Conservation (phyloP, 202 grass and related monocot genomes). For the Dendrocalamus latiflorus region DNA sequence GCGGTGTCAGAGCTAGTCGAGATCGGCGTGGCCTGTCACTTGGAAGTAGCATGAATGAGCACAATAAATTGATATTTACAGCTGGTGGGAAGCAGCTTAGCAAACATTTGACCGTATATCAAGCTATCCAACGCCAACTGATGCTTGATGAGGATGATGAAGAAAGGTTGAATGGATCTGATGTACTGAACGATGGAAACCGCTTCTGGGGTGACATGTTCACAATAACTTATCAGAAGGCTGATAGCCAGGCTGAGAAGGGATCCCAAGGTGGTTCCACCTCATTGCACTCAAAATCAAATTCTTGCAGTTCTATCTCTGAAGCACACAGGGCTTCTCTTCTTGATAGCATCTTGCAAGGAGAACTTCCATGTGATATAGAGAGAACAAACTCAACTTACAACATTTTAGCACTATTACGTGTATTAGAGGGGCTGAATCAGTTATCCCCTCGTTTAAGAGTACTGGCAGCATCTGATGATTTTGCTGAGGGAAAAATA, state of each 20-base stretch:
- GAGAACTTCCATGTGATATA: constrained; percentile 60
- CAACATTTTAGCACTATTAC: constrained; percentile 50
- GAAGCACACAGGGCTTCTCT: constrained; percentile 46
- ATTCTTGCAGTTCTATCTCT: constrained; percentile 47
- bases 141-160: constrained; percentile 84
- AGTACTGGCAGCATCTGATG: constrained; percentile 26
- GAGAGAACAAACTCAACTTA: constrained; percentile 58
- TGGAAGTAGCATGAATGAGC: constrained; percentile 47
- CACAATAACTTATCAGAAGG: constrained; percentile 88
- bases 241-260: constrained; percentile 60
- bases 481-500: constrained; percentile 52
- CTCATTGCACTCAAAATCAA: constrained; percentile 50
- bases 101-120: constrained; percentile 86
- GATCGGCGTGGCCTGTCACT: constrained; percentile 60
- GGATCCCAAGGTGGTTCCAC: constrained; percentile 49
- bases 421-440: constrained; percentile 47
- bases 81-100: constrained; percentile 78
- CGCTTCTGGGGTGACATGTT: constrained; percentile 89
- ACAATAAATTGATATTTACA: constrained; percentile 66
- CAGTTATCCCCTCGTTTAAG: constrained; percentile 48
- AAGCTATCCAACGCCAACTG: constrained; percentile 81
- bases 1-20: constrained; percentile 57
- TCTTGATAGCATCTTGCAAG: constrained; percentile 87
- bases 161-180: constrained; percentile 77
- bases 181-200: constrained; percentile 62